Percentiles rank a stretch among this genome's conserved stretches.
Evolutionary conservation across 1,284 basidiomycete genomes (phyloP).

Genomic region (Phellopilus nigrolimitatus): DNA sequence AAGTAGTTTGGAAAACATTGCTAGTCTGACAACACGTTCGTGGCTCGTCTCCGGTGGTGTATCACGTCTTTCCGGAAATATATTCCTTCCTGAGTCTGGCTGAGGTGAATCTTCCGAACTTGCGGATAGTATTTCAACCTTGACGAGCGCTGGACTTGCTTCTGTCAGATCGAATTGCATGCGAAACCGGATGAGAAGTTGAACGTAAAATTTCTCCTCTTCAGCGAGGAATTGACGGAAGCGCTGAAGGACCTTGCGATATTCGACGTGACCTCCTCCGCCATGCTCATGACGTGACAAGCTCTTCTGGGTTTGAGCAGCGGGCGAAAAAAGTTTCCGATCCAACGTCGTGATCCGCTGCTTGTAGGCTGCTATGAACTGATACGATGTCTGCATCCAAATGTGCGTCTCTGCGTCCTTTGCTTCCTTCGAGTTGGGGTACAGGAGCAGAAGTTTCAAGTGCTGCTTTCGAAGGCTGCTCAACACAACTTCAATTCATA

Average conservation of each 20-base stretch:
- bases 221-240: slow-evolving; percentile 83
- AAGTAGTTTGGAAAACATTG: slow-evolving; percentile 81
- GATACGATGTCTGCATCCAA: slow-evolving; percentile 91
- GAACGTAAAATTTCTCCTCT: slow-evolving; percentile 86
- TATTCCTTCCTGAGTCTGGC: slow-evolving; percentile 38
- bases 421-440: slow-evolving; percentile 72
- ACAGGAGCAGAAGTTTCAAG: slow-evolving; percentile 67
- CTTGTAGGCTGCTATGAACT: slow-evolving; percentile 82
- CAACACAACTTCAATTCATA: no score
- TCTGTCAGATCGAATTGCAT: slow-evolving; percentile 63
- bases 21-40: slow-evolving; percentile 57
- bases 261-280: slow-evolving; percentile 60
- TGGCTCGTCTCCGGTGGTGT: slow-evolving; percentile 40
- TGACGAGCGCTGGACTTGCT: slow-evolving; percentile 48
- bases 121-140: slow-evolving; percentile 49
- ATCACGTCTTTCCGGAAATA: slow-evolving; percentile 47
- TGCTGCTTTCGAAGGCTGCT: slow-evolving; percentile 72
- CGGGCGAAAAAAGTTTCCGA: slow-evolving; percentile 44
- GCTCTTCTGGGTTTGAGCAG: slow-evolving; percentile 41
- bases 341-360: slow-evolving; percentile 69
- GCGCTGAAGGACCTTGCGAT: slow-evolving; percentile 80
- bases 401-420: slow-evolving; percentile 79
- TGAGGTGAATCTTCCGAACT: slow-evolving; percentile 31
- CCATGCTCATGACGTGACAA: slow-evolving; percentile 33
- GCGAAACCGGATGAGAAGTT: slow-evolving; percentile 68